Percentiles rank a stretch among this genome's conserved stretches.
Evolutionary conservation across 148 eudicot species (phyloP).

Genomic region (Rhododendron simsii): DNA sequence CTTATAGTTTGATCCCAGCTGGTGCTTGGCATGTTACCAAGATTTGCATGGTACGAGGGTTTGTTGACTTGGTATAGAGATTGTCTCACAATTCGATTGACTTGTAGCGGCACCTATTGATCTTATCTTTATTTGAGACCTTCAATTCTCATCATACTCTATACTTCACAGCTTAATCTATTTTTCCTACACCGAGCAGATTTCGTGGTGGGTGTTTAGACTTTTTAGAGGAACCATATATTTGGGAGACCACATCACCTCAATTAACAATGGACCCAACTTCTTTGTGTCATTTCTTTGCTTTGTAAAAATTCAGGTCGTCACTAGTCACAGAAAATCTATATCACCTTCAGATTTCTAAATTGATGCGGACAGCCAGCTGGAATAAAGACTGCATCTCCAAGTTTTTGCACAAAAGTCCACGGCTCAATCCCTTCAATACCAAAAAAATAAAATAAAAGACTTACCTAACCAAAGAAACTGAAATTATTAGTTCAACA

Average conservation of each 20-base stretch:
- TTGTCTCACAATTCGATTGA: background rate
- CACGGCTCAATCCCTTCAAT: constrained; percentile 51
- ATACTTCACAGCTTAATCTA: background rate
- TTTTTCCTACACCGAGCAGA: background rate
- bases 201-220: too few relatives aligned
- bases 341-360: constrained; percentile 52
- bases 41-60: background rate
- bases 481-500: background rate
- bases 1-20: background rate
- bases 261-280: background rate
- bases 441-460: background rate
- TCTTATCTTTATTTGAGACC: background rate
- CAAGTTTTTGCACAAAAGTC: constrained; percentile 59
- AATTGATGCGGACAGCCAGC: constrained; percentile 66
- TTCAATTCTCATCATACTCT: background rate
- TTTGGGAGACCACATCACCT: background rate
- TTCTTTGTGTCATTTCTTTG: background rate
- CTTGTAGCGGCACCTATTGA: background rate
- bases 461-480: background rate
- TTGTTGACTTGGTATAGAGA: background rate
- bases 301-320: background rate
- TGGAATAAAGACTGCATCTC: constrained; percentile 60
- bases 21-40: background rate
- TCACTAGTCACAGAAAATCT: background rate
- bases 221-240: background rate